Evolutionary conservation across 257 asterid species (phyloP).

Genomic region (Marsdenia floribunda): DNA sequence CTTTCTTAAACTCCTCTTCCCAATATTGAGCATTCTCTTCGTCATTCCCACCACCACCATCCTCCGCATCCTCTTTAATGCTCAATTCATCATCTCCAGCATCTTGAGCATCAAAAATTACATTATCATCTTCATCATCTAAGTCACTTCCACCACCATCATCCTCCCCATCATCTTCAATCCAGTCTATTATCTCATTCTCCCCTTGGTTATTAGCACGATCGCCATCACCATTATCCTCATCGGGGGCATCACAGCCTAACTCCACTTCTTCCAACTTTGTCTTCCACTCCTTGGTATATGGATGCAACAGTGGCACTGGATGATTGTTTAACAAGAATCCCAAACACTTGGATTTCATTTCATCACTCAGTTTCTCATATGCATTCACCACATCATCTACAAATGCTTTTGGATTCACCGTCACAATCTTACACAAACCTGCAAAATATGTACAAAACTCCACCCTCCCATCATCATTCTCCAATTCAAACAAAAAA

Average conservation of each 20-base stretch:
- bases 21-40: slow-evolving; percentile 61
- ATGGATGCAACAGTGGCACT: slow-evolving; percentile 70
- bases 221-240: slow-evolving; percentile 28
- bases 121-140: slow-evolving; percentile 35
- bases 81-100: slow-evolving; percentile 56
- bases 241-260: slow-evolving; percentile 97
- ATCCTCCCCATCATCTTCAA: slow-evolving; percentile 61
- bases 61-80: slow-evolving; percentile 41
- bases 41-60: no score
- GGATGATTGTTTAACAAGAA: slow-evolving; percentile 76
- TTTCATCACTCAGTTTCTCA: slow-evolving; percentile 71
- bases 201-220: slow-evolving; percentile 25
- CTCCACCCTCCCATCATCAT: slow-evolving; percentile 69
- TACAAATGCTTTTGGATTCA: slow-evolving; percentile 78
- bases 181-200: slow-evolving; percentile 68
- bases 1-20: slow-evolving; percentile 85
- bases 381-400: slow-evolving; percentile 85
- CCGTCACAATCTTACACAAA: slow-evolving; percentile 70
- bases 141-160: slow-evolving; percentile 27
- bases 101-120: slow-evolving; percentile 34
- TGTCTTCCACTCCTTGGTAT: slow-evolving; percentile 89
- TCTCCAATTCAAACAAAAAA: slow-evolving; percentile 61
- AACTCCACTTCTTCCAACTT: slow-evolving; percentile 90
- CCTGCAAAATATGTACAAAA: slow-evolving; percentile 86
- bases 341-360: slow-evolving; percentile 69